Evolutionary conservation across 768 basidiomycete genomes (phyloP), one percentile per base, ranked within the genome.

Genomic region (Mycena floridula): DNA sequence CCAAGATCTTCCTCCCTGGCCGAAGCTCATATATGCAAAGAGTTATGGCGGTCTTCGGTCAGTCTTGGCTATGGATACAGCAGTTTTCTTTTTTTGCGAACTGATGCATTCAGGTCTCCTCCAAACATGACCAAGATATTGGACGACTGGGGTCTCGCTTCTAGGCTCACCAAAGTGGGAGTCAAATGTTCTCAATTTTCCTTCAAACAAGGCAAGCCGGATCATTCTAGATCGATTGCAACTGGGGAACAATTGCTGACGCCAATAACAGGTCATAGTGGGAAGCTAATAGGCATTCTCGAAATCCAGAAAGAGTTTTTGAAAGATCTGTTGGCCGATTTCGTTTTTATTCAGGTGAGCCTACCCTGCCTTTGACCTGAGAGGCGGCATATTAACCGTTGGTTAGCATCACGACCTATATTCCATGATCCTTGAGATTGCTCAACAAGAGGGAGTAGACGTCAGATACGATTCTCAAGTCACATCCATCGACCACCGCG

Each of bases 61-160:
- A 40, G 49, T 45, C 20, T 27, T 37, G 22, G 20, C 25, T 20
- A 25, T 37, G 25, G 21, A 16, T 23, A 18, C 20, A 9, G 21
- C 43, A 40, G 9, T 36, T 9, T 25, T 48, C 26, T 22, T 9
- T 30, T 30, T 40, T 20, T 25, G 23, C 26, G n/a, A 35, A 15
- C 32, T 35, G 32, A 35, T 18, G 32, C 32, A 18, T 18, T 35
- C 30, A 68, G 67, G 30, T 65, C 64, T 6, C 76, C 78, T 32
- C 79, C 81, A 12, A 81, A 82, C 46, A 70, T 80, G 61, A 76
- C 77, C 25, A 70, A 70, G 42, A 60, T 81, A 3, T 58, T 82
- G 21, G 66, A 68, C 44, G 65, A 73, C 47, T 83, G 81, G 80
- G 79, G 74, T 12, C 65, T 77, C 2, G 68, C 62, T 20, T 67